Evolutionary conservation across 345 rosid genomes (phyloP), one percentile per base, ranked within the genome.

Genomic region (Sisymbrium irio): DNA sequence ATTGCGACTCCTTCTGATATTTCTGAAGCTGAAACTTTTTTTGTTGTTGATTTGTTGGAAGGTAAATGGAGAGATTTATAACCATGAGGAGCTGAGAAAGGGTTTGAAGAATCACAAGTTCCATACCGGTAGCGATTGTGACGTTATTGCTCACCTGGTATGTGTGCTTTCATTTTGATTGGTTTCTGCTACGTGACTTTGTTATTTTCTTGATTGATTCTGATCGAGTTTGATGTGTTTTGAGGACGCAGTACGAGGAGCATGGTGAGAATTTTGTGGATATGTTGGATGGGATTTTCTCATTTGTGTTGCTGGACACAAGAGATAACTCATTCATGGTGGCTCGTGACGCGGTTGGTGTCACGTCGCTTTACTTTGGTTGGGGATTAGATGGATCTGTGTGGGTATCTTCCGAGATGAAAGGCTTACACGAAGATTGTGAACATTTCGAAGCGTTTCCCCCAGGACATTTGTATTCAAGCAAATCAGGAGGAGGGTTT

Each of bases 21-120:
- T 25, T 45, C 12, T 47, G 62, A 61, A 51, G 10, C 59, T 61
- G 19, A 61, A 10, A 22, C 7, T 60, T 40, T 10, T 10, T 46
- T 0, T 50, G 7, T 25, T 71, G 13, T 12, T 47, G 27, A 12
- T 28, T 40, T 65, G 36, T 73, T 64, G 39, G 8, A 44, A 77
- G 98, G 98, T 95, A 55, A 95, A 95, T 67, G 99, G 97, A 73
- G 97, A 92, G 80, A 95, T 92, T 74, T 95, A 92, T 86, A 95
- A 95, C 76, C 97, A 95, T 74, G 97, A 87, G 78, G 79, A 84
- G 45, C 83, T 92, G 40, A 88, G 97, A 78, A 78, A 79, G 69
- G 79, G 75, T 28, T 63, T 95, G 83, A 77, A 77, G 13, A 79
- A 84, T 68, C 99, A 95, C 79, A 87, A 84, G 80, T 92, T 95